A percentile compares a stretch with the other conserved stretches of the same genome.
phyloP scores from a whole-genome alignment of 257 asterid species.

The Mentha longifolia region DNA sequence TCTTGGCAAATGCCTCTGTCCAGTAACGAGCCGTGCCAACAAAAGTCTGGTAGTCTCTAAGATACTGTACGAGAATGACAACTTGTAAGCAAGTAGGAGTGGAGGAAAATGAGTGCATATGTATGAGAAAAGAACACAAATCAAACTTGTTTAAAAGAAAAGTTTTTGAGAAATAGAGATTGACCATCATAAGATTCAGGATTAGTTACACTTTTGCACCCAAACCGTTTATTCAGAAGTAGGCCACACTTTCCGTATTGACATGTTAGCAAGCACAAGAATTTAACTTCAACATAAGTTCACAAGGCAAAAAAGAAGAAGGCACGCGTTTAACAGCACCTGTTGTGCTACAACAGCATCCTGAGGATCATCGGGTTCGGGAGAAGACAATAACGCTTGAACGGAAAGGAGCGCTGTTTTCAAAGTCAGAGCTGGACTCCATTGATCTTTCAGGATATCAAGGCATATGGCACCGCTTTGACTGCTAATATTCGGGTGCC shows the following conservation, averaged over 20 bases:
- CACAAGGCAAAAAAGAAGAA: neutral
- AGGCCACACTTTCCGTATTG: no score
- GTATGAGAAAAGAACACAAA: neutral
- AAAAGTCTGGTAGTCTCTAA: constrained; percentile 72
- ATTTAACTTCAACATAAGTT: neutral
- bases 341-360: constrained; percentile 97
- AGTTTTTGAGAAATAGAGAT: neutral
- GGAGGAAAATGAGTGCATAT: neutral
- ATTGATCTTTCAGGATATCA: constrained; percentile 95
- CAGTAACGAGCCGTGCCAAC: constrained; percentile 92
- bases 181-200: neutral
- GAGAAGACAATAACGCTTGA: constrained; percentile 94
- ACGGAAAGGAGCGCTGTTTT: constrained; percentile 96
- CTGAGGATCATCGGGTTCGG: constrained; percentile 96
- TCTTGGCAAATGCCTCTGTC: constrained; percentile 95
- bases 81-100: constrained; percentile 20
- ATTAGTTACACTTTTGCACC: no score
- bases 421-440: constrained; percentile 98
- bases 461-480: constrained; percentile 99
- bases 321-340: constrained; percentile 45
- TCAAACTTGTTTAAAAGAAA: neutral
- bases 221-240: no score
- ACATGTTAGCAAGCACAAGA: neutral
- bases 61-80: constrained; percentile 48
- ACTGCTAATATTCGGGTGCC: constrained; percentile 99